A percentile compares a stretch with the other conserved stretches of the same genome.
These are phyloP conservation scores for Forsythia viridissima DNA, from an alignment of 257 asterid genomes.

Conservation along the genomic window DNA sequence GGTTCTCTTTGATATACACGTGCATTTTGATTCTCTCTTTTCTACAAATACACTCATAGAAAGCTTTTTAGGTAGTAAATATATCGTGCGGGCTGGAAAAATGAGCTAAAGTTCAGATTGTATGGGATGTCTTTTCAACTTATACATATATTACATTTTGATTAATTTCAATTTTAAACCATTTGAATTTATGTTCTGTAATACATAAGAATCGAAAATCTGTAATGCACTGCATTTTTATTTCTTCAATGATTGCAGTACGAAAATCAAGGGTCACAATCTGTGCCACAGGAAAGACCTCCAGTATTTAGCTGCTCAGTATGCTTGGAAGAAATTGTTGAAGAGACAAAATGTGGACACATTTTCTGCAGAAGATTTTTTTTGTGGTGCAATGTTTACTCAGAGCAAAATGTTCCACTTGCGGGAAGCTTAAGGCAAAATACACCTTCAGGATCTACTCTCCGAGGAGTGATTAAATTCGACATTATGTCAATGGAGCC, in stretches of 20 bases:
- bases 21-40: too few species aligned
- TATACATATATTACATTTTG: too few species aligned
- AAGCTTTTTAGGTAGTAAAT: too few species aligned
- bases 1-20: too few species aligned
- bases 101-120: too few species aligned
- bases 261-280: neutral
- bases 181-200: too few species aligned
- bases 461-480: neutral
- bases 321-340: neutral
- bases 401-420: neutral
- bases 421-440: neutral
- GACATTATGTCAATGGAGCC: neutral
- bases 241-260: neutral
- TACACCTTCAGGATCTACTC: neutral
- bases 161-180: too few species aligned
- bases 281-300: neutral
- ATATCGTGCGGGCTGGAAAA: too few species aligned
- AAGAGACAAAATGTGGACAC: neutral
- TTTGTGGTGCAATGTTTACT: neutral
- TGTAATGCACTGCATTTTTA: neutral
- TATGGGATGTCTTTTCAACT: too few species aligned
- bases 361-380: neutral
- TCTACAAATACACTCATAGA: too few species aligned
- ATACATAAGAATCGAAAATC: too few species aligned
- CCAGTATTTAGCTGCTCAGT: neutral